phyloP scores from a whole-genome alignment of 768 basidiomycete genomes.

The Lactarius psammicola region DNA sequence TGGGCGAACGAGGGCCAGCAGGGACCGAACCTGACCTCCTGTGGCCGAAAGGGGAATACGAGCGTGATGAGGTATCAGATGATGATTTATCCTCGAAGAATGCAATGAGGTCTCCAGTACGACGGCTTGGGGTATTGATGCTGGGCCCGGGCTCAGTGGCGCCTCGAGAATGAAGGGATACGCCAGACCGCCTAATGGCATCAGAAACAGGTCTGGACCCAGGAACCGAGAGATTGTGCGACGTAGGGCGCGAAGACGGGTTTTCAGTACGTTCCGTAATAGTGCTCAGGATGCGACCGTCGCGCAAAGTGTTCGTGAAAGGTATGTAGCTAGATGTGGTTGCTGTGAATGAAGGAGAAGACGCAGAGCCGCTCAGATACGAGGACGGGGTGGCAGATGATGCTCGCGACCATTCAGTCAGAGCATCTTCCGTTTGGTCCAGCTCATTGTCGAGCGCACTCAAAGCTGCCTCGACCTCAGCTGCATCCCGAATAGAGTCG shows the following conservation, averaged over 20 bases:
- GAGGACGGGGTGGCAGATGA: conserved; percentile 39
- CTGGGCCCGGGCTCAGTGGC: conserved; percentile 52
- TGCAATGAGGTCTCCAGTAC: conserved; percentile 69
- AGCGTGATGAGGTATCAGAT: conserved; percentile 34
- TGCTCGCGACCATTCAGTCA: conserved; percentile 58
- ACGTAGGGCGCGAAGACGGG: conserved; percentile 54
- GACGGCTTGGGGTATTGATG: conserved; percentile 46
- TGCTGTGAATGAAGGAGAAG: conserved; percentile 30
- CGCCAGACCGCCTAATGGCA: conserved; percentile 48
- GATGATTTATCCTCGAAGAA: conserved; percentile 62
- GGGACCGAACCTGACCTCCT: conserved; percentile 51
- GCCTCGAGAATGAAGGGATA: conserved; percentile 47
- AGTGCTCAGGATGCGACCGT: conserved; percentile 59
- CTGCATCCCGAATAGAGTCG: conserved; percentile 45
- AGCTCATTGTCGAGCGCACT: conserved; percentile 66
- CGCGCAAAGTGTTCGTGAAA: conserved; percentile 42
- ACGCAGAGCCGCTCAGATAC: conserved; percentile 36
- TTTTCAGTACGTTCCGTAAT: conserved; percentile 81
- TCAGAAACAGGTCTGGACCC: conserved; percentile 37
- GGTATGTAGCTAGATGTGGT: conserved; percentile 28
- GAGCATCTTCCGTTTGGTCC: conserved; percentile 60
- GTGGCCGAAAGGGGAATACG: conserved; percentile 42
- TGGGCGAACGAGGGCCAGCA: conserved; percentile 40
- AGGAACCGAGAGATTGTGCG: conserved; percentile 36
- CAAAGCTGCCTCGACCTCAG: conserved; percentile 66